Percentiles rank a stretch among this genome's conserved stretches.
phyloP scores from a whole-genome alignment of 1,284 basidiomycete species.

The Leccinum cinnamomeum region DNA sequence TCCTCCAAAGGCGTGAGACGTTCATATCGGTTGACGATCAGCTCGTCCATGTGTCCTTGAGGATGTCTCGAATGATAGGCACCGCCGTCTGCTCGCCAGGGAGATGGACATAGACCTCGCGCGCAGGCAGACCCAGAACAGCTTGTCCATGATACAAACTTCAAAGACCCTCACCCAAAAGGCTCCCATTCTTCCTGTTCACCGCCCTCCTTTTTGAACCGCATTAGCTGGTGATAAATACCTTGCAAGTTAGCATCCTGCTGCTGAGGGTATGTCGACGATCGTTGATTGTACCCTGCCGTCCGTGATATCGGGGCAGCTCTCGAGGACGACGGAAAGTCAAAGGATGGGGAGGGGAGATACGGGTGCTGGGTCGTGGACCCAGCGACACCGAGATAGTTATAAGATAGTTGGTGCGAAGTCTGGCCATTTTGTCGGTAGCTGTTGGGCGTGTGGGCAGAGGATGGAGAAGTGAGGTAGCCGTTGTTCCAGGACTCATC shows the following conservation, averaged over 20 bases:
- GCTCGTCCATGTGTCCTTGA: no score
- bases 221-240: conserved; percentile 35
- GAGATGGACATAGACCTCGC: no score
- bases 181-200: conserved; percentile 32
- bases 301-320: conserved; percentile 23
- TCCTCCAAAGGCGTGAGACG: no score
- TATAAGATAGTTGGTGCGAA: conserved; percentile 30
- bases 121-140: no score
- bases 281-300: conserved; percentile 27
- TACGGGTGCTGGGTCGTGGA: conserved; percentile 26
- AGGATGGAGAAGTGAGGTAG: conserved; percentile 34
- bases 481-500: conserved; percentile 27
- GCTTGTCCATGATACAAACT: conserved; percentile 26
- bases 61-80: no score
- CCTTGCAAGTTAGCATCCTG: conserved; percentile 36
- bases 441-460: conserved; percentile 27
- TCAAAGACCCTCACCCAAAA: conserved; percentile 36
- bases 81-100: no score
- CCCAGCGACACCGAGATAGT: conserved; percentile 22
- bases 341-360: conserved; percentile 31
- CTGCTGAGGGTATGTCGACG: conserved; percentile 29
- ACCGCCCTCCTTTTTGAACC: conserved; percentile 22
- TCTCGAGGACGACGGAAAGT: conserved; percentile 32
- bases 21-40: no score
- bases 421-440: conserved; percentile 33